These are phyloP conservation scores for Gastroboletus turbinatus DNA, from an alignment of 1,284 basidiomycete species.

Conservation along the genomic window DNA sequence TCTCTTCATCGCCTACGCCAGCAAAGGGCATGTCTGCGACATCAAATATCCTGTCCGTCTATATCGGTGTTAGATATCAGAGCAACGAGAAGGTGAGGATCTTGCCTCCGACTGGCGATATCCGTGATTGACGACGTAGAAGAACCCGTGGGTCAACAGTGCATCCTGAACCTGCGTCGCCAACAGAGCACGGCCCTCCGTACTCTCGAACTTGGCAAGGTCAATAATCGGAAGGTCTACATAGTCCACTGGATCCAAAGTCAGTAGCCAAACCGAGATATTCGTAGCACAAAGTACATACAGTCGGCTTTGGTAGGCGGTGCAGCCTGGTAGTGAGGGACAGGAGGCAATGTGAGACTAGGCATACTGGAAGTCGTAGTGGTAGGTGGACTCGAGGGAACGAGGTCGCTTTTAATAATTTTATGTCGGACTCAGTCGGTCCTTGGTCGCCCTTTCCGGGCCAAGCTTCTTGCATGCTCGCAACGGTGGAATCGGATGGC, in stretches of 20 bases:
- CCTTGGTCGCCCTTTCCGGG: neutral
- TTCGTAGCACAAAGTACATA: constrained; percentile 5
- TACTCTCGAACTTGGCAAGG: constrained; percentile 49
- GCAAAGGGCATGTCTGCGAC: constrained; percentile 63
- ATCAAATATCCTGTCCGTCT: constrained; percentile 59
- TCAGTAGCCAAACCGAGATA: neutral
- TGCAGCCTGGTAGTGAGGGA: constrained; percentile 25
- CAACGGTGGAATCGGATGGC: neutral
- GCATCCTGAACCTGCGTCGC: constrained; percentile 54
- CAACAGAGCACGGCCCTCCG: constrained; percentile 47
- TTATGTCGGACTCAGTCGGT: neutral
- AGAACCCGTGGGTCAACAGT: constrained; percentile 60
- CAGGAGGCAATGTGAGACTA: constrained; percentile 18
- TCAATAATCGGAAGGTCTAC: constrained; percentile 68
- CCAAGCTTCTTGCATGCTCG: neutral
- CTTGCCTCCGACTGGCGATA: constrained; percentile 45
- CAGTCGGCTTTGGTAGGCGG: constrained; percentile 21
- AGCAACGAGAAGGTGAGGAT: neutral
- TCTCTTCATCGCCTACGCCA: constrained; percentile 55
- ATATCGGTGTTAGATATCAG: neutral
- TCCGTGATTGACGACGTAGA: constrained; percentile 63
- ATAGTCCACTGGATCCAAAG: constrained; percentile 52
- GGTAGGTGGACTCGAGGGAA: neutral
- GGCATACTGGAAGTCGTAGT: constrained; percentile 13
- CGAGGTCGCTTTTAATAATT: neutral